Evolutionary conservation across 148 eudicot genomes (phyloP), one percentile per base, ranked within the genome.

Genomic region (Rheum nobile): DNA sequence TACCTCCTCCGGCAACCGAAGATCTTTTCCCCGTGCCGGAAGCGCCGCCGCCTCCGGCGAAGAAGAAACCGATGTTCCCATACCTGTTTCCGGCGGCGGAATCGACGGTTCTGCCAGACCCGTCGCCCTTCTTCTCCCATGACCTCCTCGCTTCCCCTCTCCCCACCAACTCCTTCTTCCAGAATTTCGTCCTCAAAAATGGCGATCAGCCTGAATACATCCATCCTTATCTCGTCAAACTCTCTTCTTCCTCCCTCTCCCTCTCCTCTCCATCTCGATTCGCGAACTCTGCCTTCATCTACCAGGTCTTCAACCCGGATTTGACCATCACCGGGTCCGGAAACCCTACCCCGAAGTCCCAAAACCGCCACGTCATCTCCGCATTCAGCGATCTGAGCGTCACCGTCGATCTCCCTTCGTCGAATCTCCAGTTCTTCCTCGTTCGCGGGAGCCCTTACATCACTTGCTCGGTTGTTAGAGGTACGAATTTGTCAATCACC

Each of bases 131-230:
- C 82, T 90, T 95, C 84, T 73, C 94, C 17, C 88, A 82, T 17
- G 21, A 80, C 26, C 88, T 90, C 50, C 81, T 82, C 79, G 63
- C 88, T 1, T 72, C 82, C 26, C 97, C 99, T 26, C 75, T 95
- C 1, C 99, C 99, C 29, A 95, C 99, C 0, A 95, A 92, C 70
- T 86, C 97, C 4, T 92, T 92, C 79, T 95, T 95, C 83, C 97
- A 95, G 57, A 95, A 95, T 82, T 86, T 91, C 35, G 88, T 83
- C 74, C 87, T 95, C 0, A 92, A 95, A 79, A 88, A 87, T 73
- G 97, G 96, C 71, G 96, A 92, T 44, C 97, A 95, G 75, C 96
- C 96, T 0, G 99, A 95, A 54, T 92, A 85, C 82, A 83, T 95
- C 39, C 97, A 95, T 59, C 99, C 99, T 0, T 95, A 95, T n/a